Percentiles rank a stretch among this genome's conserved stretches.
These are phyloP conservation scores for Ceratocystis cubensis DNA, from an alignment of 2,329 filamentous ascomycete genomes.

Conservation along the genomic window DNA sequence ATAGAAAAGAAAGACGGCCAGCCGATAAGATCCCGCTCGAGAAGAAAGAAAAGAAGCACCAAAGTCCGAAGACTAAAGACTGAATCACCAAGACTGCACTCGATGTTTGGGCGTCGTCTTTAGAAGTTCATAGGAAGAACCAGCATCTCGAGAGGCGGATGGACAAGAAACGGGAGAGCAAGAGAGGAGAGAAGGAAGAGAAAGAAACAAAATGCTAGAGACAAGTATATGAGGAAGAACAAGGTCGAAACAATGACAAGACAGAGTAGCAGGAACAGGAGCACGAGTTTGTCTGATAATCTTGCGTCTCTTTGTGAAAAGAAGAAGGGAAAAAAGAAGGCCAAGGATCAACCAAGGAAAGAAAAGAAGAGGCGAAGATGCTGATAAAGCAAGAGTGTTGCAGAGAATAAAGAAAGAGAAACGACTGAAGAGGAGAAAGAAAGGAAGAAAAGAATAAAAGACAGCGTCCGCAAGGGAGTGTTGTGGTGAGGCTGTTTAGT, in stretches of 20 bases:
- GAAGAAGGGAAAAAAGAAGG: background rate
- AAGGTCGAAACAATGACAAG: too few species aligned
- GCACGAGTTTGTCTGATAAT: too few species aligned
- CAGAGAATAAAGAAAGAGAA: background rate
- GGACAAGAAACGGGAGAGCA: constrained; percentile 9
- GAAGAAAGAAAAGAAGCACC: constrained; percentile 12
- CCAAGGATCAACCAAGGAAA: constrained; percentile 13
- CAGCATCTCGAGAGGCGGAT: background rate
- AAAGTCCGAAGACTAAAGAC: background rate
- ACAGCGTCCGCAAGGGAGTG: background rate
- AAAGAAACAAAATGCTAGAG: background rate
- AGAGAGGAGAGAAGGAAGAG: background rate
- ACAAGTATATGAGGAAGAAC: too few species aligned
- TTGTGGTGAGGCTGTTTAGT: too few species aligned
- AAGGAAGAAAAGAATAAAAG: background rate
- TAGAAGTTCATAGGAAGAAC: background rate
- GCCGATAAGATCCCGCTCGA: constrained; percentile 17
- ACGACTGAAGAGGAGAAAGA: background rate
- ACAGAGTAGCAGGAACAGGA: too few species aligned
- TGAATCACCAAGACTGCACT: background rate
- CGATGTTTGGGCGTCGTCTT: background rate
- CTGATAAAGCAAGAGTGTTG: background rate
- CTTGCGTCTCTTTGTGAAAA: too few species aligned
- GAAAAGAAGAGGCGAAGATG: background rate
- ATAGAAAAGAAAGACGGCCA: constrained; percentile 11